A percentile compares a stretch with the other conserved stretches of the same genome.
Evolutionary conservation across 257 asterid species (phyloP).

Genomic region (Ballota nigra): DNA sequence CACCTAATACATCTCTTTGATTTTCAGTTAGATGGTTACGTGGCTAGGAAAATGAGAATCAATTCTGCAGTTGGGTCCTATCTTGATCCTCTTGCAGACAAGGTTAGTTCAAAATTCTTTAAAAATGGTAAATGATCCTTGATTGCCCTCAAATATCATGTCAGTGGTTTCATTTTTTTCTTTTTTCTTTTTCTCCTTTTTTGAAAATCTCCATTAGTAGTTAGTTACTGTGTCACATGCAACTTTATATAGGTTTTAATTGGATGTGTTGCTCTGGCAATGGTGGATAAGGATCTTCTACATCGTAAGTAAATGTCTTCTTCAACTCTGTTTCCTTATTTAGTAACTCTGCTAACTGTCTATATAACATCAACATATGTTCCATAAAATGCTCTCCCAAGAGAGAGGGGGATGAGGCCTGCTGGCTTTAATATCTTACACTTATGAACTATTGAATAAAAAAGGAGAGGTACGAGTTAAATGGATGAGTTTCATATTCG

Average conservation of each 20-base stretch:
- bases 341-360: not conserved
- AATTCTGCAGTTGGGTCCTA: conserved; percentile 93
- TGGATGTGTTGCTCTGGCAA: conserved; percentile 82
- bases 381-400: not conserved
- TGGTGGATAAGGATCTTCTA: conserved; percentile 86
- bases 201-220: not conserved
- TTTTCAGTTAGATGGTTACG: conserved; percentile 85
- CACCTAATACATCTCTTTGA: conserved; percentile 15
- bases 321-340: not conserved
- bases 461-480: not conserved
- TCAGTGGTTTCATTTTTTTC: not conserved
- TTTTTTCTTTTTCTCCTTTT: no score
- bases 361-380: conserved; percentile 1
- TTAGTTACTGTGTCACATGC: conserved; percentile 1
- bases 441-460: not conserved
- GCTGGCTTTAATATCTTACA: not conserved
- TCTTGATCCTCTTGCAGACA: conserved; percentile 99
- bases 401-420: not conserved
- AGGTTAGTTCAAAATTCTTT: conserved; percentile 42
- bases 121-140: conserved; percentile 11
- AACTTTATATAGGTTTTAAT: conserved; percentile 58
- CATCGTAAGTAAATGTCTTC: conserved; percentile 54
- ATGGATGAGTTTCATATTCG: not conserved
- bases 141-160: not conserved
- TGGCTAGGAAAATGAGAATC: conserved; percentile 91